Evolutionary conservation across 2,329 filamentous ascomycete genomes (phyloP).

Genomic region (Ophiostoma perfectum): DNA sequence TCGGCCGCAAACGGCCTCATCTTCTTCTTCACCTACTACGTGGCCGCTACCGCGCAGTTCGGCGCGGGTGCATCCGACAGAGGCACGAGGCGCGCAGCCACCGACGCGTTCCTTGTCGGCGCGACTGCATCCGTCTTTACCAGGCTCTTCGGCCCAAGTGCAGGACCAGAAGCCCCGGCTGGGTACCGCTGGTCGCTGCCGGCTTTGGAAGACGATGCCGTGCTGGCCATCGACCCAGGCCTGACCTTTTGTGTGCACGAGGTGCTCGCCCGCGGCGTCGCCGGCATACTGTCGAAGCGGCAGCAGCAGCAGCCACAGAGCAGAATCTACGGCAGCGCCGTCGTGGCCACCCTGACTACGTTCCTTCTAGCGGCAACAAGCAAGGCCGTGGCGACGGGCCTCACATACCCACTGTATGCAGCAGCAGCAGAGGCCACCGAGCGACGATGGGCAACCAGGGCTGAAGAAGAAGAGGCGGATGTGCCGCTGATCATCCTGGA

Average conservation of each 20-base stretch:
- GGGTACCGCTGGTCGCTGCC: constrained; percentile 47
- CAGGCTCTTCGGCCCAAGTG: constrained; percentile 32
- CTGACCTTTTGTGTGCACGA: constrained; percentile 82
- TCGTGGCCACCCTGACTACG: constrained; percentile 31
- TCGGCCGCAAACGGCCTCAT: constrained; percentile 64
- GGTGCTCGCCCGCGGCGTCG: constrained; percentile 35
- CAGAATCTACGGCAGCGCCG: constrained; percentile 24
- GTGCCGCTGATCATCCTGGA: neutral
- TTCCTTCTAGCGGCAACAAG: constrained; percentile 64
- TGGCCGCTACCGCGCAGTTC: constrained; percentile 38
- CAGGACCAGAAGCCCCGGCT: neutral
- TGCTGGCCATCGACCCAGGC: constrained; percentile 79
- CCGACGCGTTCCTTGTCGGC: constrained; percentile 31
- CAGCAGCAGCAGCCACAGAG: constrained; percentile 31
- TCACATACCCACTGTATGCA: constrained; percentile 81
- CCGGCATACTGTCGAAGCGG: neutral
- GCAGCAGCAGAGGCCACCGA: constrained; percentile 40
- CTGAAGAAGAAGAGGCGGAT: neutral
- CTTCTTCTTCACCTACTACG: constrained; percentile 72
- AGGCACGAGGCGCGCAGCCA: constrained; percentile 3
- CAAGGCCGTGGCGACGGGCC: constrained; percentile 68
- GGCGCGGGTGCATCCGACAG: neutral
- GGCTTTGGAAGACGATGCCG: constrained; percentile 71
- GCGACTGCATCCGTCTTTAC: constrained; percentile 45
- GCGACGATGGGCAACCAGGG: neutral